Evolutionary conservation across 2,329 filamentous ascomycete genomes (phyloP), one percentile per base, ranked within the genome.

Genomic region (Volutella citrinella): DNA sequence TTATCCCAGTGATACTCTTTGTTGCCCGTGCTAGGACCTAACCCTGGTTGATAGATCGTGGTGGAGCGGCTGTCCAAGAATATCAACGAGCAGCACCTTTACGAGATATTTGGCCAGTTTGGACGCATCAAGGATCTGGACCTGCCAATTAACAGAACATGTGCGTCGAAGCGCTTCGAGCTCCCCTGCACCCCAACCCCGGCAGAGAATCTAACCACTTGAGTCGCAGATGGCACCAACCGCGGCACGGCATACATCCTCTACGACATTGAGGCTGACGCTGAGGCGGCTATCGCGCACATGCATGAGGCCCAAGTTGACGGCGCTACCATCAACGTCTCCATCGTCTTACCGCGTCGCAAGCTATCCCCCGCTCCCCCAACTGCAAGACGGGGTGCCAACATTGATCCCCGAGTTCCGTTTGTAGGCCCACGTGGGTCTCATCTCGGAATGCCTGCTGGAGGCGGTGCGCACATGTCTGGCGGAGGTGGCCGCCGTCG

Each of bases 261-360:
- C 25, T 98, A 84, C 63, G 70, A 80, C 34, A 74, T 84, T 46
- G 78, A 89, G 45, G 71, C 77, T 30, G 84, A 91, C 45, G 91
- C 93, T 16, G 88, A 96, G 63, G 73, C 80, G 11, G 93, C 93
- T 18, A 94, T 96, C 50, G 80, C 90, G 13, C 87, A 95, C 59
- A 97, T 98, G 93, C 93, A 98, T 62, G 93, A 98, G 66, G 88
- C 87, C n/a, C 87, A 95, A 56, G 68, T 95, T 18, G 90, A 96
- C 60, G 89, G 89, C 32, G 79, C 82, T 15, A 72, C 80, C 23
- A 82, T 96, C 54, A 84, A 84, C 54, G 90, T 96, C 30, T 93
- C 87, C 27, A 93, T 96, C 47, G 87, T 95, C 17, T 71, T 95
- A 21, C 88, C 88, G 1, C 79, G 85, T 30, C 81, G 85, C 52